Conservation (phyloP, 2,329 filamentous ascomycete genomes). For the Apiospora kogelbergensis region DNA sequence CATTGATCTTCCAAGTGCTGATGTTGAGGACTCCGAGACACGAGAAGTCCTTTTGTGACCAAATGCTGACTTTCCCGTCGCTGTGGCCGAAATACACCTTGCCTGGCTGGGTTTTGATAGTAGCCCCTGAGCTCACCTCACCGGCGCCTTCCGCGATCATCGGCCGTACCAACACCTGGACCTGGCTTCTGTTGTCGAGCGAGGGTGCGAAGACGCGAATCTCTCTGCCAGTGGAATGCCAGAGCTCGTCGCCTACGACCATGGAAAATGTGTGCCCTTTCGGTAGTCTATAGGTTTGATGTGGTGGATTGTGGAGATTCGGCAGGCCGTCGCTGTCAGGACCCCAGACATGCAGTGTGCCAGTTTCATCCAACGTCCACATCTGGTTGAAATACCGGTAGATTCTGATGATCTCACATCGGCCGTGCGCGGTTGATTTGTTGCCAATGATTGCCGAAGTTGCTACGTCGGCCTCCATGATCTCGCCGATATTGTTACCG, state of each 20-base stretch:
- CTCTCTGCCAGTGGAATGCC: constrained; percentile 86
- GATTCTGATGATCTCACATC: constrained; percentile 80
- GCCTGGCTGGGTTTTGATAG: constrained; percentile 71
- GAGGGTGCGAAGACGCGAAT: constrained; percentile 81
- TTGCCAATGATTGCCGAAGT: constrained; percentile 69
- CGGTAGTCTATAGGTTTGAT: constrained; percentile 73
- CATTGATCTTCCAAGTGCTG: constrained; percentile 94
- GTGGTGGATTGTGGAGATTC: constrained; percentile 69
- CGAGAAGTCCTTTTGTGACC: constrained; percentile 72
- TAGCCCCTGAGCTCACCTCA: constrained; percentile 82
- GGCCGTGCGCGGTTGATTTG: constrained; percentile 71
- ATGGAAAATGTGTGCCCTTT: constrained; percentile 87
- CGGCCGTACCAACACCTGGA: constrained; percentile 73
- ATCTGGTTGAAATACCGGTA: constrained; percentile 84
- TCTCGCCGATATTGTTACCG: constrained; percentile 82
- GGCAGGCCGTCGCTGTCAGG: constrained; percentile 72
- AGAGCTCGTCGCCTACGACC: constrained; percentile 79
- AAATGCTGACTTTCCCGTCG: constrained; percentile 94
- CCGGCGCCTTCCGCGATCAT: constrained; percentile 72
- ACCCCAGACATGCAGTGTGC: constrained; percentile 83
- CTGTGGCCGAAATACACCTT: constrained; percentile 87
- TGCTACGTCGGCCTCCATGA: constrained; percentile 83
- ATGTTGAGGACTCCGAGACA: constrained; percentile 82
- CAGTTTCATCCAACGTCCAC: constrained; percentile 91
- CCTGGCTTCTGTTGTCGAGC: constrained; percentile 64